Evolutionary conservation across 2,329 filamentous ascomycete genomes (phyloP), one percentile per base, ranked within the genome.

Genomic region (Pseudofabraea citricarpa): DNA sequence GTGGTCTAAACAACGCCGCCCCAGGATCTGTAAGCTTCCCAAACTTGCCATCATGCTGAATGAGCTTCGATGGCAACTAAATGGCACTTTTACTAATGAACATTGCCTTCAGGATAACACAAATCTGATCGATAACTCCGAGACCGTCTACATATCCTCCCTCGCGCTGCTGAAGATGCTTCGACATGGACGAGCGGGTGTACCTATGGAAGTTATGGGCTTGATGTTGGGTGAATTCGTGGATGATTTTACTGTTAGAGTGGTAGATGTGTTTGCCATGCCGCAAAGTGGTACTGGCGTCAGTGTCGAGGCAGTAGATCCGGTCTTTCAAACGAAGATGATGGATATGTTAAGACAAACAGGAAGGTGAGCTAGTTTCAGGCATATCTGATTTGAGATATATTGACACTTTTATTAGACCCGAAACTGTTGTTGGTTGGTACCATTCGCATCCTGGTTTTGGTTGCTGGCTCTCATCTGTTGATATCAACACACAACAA

Each of bases 201-300:
- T 98, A 54, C 93, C 93, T 16, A 98, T 98, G 93, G 93, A 98
- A 75, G 93, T 98, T 65, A 98, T 98, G 93, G 93, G 93, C 50
- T 74, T 98, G 64, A 98, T 98, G 93, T 71, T 97, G 60, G 93
- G 93, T 65, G 93, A 97, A 67, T 97, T 98, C 58, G 91, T 98
- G 47, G 93, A 98, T 63, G 93, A 97, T 71, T 98, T 96, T 70
- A 98, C 93, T 47, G 93, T 98, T 50, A 85, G 91, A 55, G 93
- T 98, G 12, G 91, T 97, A 55, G 93, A 98, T 68, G 93, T 98
- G 21, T 98, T 98, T 68, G 93, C 93, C 48, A 98, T 98, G 93
- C 93, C 93, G 16, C 93, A 98, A 66, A 96, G 90, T 57, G 93
- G 93, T 70, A 98, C 93, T 2, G 93, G 93, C 56, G 93, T 98